Evolutionary conservation across 1,284 basidiomycete genomes (phyloP).

Genomic region (Trichosporon sp.): DNA sequence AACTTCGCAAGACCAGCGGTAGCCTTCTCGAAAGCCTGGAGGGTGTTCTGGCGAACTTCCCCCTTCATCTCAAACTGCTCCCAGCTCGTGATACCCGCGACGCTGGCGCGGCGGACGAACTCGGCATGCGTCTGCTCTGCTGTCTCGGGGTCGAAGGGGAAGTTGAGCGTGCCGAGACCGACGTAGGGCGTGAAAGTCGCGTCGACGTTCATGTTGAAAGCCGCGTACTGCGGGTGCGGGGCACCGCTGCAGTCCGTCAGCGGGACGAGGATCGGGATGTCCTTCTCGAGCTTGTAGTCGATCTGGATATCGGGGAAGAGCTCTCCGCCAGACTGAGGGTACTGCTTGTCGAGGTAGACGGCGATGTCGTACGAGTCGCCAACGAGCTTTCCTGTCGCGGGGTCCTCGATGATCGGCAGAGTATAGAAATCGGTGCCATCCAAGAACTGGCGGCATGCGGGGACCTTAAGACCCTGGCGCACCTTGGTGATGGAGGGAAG

Average conservation of each 20-base stretch:
- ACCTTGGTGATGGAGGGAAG: slow-evolving; percentile 10
- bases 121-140: background rate
- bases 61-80: slow-evolving; percentile 9
- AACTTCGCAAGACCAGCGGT: background rate
- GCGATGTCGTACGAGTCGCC: slow-evolving; percentile 16
- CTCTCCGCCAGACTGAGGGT: background rate
- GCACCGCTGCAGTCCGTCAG: background rate
- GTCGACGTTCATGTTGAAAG: slow-evolving; percentile 18
- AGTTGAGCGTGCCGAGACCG: slow-evolving; percentile 2
- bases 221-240: background rate
- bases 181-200: slow-evolving; percentile 3
- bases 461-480: background rate
- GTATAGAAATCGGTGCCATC: slow-evolving; percentile 9
- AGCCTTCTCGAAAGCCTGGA: slow-evolving; percentile 7
- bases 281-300: slow-evolving; percentile 1
- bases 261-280: background rate
- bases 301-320: background rate
- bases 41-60: background rate
- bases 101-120: slow-evolving; percentile 17
- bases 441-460: background rate
- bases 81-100: slow-evolving; percentile 10
- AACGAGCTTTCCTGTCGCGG: background rate
- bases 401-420: slow-evolving; percentile 10
- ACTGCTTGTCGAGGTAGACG: background rate
- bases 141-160: background rate